phyloP scores from a whole-genome alignment of 768 basidiomycete genomes.

The Tulasnella sp. region DNA sequence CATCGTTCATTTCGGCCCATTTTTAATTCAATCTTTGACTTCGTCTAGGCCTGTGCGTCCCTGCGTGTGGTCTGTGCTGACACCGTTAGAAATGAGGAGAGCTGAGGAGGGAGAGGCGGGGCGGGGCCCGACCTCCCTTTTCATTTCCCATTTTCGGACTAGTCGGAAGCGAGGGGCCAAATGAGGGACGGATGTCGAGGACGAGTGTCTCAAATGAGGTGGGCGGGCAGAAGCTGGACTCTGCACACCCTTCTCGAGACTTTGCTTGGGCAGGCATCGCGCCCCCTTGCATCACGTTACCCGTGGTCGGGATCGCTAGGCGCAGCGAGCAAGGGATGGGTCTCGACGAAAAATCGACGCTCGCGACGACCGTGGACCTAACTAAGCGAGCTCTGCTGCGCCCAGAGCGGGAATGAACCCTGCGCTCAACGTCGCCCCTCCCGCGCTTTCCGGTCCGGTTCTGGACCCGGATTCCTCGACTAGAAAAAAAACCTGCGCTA shows the following conservation, averaged over 20 bases:
- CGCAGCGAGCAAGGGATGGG: slow-evolving; percentile 7
- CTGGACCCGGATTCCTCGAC: neutral
- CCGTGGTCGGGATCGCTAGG: neutral
- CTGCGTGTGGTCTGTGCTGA: neutral
- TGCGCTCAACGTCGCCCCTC: neutral
- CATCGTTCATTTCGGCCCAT: neutral
- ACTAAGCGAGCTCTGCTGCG: neutral
- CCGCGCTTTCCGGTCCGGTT: neutral
- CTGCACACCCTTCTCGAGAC: slow-evolving; percentile 6
- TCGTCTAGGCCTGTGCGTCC: neutral
- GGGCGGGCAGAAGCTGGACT: slow-evolving; percentile 16
- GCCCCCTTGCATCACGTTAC: neutral
- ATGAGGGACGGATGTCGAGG: slow-evolving; percentile 8
- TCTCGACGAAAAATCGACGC: neutral
- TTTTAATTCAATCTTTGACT: neutral
- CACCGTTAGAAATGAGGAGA: neutral
- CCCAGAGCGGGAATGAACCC: neutral
- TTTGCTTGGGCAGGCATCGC: neutral
- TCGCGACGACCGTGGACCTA: neutral
- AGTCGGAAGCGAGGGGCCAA: neutral
- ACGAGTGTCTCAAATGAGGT: slow-evolving; percentile 8
- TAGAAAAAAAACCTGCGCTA: neutral
- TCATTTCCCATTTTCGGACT: slow-evolving; percentile 15
- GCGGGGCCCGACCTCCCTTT: neutral
- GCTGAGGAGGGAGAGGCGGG: neutral